Conservation (phyloP, 2,329 filamentous ascomycete genomes). For the Diaporthe citrichinensis region DNA sequence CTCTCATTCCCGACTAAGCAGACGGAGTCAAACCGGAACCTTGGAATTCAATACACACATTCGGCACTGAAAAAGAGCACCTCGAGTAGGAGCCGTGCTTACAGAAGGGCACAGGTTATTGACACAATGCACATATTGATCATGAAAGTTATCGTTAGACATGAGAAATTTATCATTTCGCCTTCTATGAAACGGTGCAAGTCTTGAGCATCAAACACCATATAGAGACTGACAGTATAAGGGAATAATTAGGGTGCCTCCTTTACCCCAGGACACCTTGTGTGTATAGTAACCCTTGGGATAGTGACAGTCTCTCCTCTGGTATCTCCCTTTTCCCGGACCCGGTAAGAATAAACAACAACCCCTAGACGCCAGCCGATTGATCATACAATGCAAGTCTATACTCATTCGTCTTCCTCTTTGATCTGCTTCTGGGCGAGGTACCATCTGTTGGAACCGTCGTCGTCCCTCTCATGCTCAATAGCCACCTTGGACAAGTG, state of each 20-base stretch:
- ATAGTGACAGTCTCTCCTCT: slow-evolving; percentile 32
- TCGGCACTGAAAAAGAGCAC: neutral
- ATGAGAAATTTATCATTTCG: slow-evolving; percentile 21
- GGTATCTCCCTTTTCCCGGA: slow-evolving; percentile 30
- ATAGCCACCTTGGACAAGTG: slow-evolving; percentile 75
- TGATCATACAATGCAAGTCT: slow-evolving; percentile 31
- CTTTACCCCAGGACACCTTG: slow-evolving; percentile 6
- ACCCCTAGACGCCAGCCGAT: slow-evolving; percentile 18
- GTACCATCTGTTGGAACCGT: slow-evolving; percentile 33
- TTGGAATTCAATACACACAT: neutral
- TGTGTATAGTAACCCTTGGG: slow-evolving; percentile 9
- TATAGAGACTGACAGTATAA: slow-evolving; percentile 21
- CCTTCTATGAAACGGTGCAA: slow-evolving; percentile 23
- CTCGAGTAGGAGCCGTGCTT: neutral
- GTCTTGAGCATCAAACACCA: slow-evolving; percentile 8
- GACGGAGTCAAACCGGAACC: neutral
- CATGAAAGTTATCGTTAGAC: neutral
- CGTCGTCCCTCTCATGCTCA: slow-evolving; percentile 66
- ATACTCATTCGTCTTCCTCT: slow-evolving; percentile 40
- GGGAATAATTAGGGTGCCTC: slow-evolving; percentile 26
- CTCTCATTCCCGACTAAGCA: neutral
- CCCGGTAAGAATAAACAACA: slow-evolving; percentile 11
- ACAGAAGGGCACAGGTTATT: neutral
- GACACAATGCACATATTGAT: neutral
- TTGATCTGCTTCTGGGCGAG: slow-evolving; percentile 39